Conservation (phyloP, 176 grass and related monocot genomes). For the Oryza glaberrima region DNA sequence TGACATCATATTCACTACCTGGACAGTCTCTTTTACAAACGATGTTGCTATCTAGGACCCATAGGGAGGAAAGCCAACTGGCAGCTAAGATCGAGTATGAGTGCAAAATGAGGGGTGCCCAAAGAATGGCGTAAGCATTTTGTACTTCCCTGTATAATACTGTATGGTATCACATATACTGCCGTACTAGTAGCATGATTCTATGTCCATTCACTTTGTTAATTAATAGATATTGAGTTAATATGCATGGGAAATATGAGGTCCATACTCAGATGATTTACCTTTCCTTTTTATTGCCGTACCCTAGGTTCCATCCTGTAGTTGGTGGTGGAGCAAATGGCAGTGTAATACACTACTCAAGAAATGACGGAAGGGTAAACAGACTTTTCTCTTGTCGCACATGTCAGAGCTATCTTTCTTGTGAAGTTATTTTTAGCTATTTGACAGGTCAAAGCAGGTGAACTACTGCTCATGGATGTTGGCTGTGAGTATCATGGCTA, state of each 20-base stretch:
- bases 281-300: slow-evolving; percentile 7
- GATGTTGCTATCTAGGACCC: slow-evolving; percentile 84
- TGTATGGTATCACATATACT: slow-evolving; percentile 16
- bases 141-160: slow-evolving; percentile 21
- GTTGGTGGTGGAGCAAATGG: slow-evolving; percentile 85
- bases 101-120: slow-evolving; percentile 97
- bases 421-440: slow-evolving; percentile 47
- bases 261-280: not conserved
- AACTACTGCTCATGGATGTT: slow-evolving; percentile 95
- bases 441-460: slow-evolving; percentile 78
- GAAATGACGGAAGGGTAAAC: slow-evolving; percentile 85
- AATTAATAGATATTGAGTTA: not conserved
- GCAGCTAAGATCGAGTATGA: slow-evolving; percentile 89
- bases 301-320: slow-evolving; percentile 90
- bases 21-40: slow-evolving; percentile 92
- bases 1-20: slow-evolving; percentile 34
- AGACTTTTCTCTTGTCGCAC: not conserved
- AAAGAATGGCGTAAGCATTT: slow-evolving; percentile 94
- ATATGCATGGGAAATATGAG: not conserved
- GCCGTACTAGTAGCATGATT: not conserved
- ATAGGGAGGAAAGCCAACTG: slow-evolving; percentile 74
- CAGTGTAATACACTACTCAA: slow-evolving; percentile 93
- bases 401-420: slow-evolving; percentile 33
- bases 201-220: slow-evolving; percentile 10
- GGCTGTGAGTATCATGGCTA: slow-evolving; percentile 98